phyloP scores from a whole-genome alignment of 257 asterid species.

The Solanum chilense region DNA sequence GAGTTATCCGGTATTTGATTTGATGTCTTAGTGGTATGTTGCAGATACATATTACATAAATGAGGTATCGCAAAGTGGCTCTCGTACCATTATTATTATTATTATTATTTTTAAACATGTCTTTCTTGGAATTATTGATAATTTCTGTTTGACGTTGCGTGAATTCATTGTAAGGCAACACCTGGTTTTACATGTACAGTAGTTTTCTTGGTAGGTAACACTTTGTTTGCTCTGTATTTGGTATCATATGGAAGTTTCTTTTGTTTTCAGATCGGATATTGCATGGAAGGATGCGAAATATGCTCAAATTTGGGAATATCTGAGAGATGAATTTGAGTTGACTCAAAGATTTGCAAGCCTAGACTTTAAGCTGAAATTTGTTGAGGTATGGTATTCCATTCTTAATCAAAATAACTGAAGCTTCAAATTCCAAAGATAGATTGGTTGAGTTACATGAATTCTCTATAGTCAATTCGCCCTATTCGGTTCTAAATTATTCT shows the following conservation, averaged over 20 bases:
- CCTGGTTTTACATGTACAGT: background rate
- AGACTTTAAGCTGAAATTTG: constrained; percentile 91
- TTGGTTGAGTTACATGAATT: background rate
- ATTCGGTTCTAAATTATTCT: background rate
- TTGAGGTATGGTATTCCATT: constrained; percentile 46
- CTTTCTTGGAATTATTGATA: background rate
- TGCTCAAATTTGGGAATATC: constrained; percentile 99
- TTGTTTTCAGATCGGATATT: constrained; percentile 42
- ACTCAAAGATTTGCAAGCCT: constrained; percentile 96
- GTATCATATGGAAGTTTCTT: background rate
- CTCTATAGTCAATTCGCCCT: background rate
- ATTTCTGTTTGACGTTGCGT: background rate
- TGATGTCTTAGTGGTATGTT: background rate
- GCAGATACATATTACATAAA: background rate
- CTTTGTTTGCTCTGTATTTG: background rate
- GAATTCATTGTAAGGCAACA: background rate
- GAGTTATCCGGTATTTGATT: background rate
- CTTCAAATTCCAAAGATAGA: background rate
- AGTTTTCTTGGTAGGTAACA: background rate
- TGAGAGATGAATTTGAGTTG: constrained; percentile 91
- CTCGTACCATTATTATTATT: background rate
- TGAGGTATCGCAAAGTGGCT: background rate
- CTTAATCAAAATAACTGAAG: background rate
- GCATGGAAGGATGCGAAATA: constrained; percentile 98
- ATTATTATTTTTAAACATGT: background rate